Conservation (phyloP, 352 stramenopile genomes). For the Globisporangium uncinulatum region DNA sequence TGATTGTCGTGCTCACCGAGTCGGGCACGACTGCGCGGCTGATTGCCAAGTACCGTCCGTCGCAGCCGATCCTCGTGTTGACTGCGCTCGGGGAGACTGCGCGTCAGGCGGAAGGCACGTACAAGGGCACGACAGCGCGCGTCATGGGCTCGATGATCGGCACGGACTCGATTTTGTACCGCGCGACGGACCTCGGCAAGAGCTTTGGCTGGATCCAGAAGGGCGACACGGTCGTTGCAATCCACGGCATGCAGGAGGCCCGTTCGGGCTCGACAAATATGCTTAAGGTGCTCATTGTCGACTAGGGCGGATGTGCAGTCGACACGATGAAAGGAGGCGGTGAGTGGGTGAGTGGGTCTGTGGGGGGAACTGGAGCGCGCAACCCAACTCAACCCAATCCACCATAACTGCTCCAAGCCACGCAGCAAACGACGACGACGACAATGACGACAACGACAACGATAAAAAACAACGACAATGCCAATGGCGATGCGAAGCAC, state of each 20-base stretch:
- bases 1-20: conserved; percentile 97
- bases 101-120: conserved; percentile 59
- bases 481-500: neutral
- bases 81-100: conserved; percentile 57
- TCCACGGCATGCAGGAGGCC: conserved; percentile 88
- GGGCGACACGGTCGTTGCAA: conserved; percentile 83
- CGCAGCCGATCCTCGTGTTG: conserved; percentile 77
- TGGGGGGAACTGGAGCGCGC: no score
- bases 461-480: neutral
- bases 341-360: no score
- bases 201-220: conserved; percentile 84
- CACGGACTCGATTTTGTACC: conserved; percentile 89
- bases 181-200: conserved; percentile 83
- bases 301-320: conserved; percentile 33
- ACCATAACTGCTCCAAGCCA: neutral
- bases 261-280: conserved; percentile 88
- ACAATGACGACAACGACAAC: neutral
- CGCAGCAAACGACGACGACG: neutral
- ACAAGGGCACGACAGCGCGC: conserved; percentile 60
- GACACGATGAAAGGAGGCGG: no score
- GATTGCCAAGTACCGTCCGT: conserved; percentile 94
- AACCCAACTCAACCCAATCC: no score
- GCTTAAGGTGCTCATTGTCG: conserved; percentile 88
- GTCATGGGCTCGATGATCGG: conserved; percentile 87
- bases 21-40: conserved; percentile 91